Conservation (phyloP, 768 basidiomycete species). For the Rhizopogon vinicolor region DNA sequence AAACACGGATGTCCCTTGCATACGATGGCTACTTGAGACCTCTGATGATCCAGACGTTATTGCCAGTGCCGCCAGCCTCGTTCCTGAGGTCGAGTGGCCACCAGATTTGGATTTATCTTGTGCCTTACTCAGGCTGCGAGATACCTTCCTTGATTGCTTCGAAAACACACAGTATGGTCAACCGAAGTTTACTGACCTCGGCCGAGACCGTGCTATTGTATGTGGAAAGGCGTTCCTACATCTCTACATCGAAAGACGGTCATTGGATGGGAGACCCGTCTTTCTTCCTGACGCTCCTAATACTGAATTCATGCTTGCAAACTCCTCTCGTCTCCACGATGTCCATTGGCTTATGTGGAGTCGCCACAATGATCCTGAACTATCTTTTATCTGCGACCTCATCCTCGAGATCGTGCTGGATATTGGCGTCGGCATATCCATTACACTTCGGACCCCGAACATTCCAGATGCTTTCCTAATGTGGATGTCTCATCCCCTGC, state of each 20-base stretch:
- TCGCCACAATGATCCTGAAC: slow-evolving; percentile 1
- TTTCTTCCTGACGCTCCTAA: background rate
- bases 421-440: background rate
- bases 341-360: background rate
- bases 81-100: slow-evolving; percentile 14
- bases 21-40: slow-evolving; percentile 7
- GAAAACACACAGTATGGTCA: slow-evolving; percentile 1
- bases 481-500: slow-evolving; percentile 6
- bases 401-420: background rate
- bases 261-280: background rate
- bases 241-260: slow-evolving; percentile 1
- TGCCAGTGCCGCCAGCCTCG: slow-evolving; percentile 7
- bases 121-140: slow-evolving; percentile 4
- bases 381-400: slow-evolving; percentile 3
- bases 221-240: slow-evolving; percentile 6
- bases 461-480: slow-evolving; percentile 3
- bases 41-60: slow-evolving; percentile 5
- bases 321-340: slow-evolving; percentile 1
- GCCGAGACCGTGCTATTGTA: slow-evolving; percentile 2
- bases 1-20: slow-evolving; percentile 1
- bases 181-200: background rate
- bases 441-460: background rate
- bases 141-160: slow-evolving; percentile 5
- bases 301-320: background rate
- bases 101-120: slow-evolving; percentile 7